These are phyloP conservation scores for Calonectria henricotiae DNA, from an alignment of 2,329 filamentous ascomycete genomes.

Conservation along the genomic window DNA sequence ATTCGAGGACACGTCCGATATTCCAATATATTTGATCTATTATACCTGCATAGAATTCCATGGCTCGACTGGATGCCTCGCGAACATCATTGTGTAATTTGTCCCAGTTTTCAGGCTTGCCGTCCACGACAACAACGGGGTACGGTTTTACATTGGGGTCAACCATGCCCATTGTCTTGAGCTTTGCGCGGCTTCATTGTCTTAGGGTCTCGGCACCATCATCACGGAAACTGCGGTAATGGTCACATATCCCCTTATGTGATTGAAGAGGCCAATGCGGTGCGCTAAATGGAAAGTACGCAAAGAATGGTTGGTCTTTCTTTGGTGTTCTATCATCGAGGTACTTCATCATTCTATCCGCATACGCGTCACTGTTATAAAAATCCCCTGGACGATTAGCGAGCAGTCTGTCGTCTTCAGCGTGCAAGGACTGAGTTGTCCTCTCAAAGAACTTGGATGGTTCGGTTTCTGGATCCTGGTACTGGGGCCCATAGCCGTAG, in stretches of 20 bases:
- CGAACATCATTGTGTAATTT: constrained; percentile 63
- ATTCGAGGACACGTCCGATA: constrained; percentile 72
- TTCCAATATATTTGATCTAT: constrained; percentile 75
- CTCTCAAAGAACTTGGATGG: not conserved
- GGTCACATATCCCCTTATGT: constrained; percentile 68
- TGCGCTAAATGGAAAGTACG: constrained; percentile 67
- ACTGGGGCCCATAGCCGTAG: not conserved
- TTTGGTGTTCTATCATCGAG: constrained; percentile 53
- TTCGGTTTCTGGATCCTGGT: not conserved
- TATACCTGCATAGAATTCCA: constrained; percentile 78
- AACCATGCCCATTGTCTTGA: constrained; percentile 72
- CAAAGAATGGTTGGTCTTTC: constrained; percentile 51
- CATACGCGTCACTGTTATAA: constrained; percentile 66
- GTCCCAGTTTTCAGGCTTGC: constrained; percentile 62
- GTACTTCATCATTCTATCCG: constrained; percentile 63
- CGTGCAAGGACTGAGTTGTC: not conserved
- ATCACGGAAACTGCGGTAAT: constrained; percentile 74
- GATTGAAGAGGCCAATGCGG: constrained; percentile 78
- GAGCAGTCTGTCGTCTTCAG: not conserved
- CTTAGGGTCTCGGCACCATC: constrained; percentile 74
- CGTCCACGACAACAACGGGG: constrained; percentile 59
- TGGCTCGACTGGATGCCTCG: constrained; percentile 66
- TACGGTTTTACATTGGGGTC: constrained; percentile 66
- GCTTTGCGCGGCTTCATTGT: constrained; percentile 65
- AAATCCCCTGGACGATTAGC: not conserved